Evolutionary conservation across 2,329 filamentous ascomycete species (phyloP).

Genomic region (Epichloe typhina): DNA sequence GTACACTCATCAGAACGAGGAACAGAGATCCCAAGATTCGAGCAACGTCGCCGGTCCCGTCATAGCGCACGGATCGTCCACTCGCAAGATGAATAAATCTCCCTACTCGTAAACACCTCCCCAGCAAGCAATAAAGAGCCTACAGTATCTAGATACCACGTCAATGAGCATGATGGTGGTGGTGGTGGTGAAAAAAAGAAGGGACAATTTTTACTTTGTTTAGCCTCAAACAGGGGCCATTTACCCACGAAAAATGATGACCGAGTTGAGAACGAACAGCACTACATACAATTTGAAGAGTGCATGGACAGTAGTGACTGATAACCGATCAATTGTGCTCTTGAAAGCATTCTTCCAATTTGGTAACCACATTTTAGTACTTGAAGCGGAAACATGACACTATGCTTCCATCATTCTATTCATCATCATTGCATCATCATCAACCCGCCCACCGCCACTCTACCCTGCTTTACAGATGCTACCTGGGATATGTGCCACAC

Average conservation of each 20-base stretch:
- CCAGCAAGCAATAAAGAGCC: too few relatives aligned
- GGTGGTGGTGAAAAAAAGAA: too few relatives aligned
- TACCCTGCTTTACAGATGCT: background rate
- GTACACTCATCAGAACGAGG: background rate
- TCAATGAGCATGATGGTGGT: too few relatives aligned
- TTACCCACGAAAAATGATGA: too few relatives aligned
- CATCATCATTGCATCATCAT: background rate
- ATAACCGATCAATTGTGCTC: too few relatives aligned
- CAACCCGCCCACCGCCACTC: background rate
- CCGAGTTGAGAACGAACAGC: too few relatives aligned
- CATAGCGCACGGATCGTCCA: conserved; percentile 5
- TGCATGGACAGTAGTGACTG: too few relatives aligned
- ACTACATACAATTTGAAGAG: too few relatives aligned
- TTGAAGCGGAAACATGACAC: too few relatives aligned
- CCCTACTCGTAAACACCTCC: background rate
- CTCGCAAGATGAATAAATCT: background rate
- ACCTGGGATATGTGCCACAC: background rate
- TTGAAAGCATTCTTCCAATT: background rate
- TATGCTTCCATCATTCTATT: background rate
- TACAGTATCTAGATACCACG: too few relatives aligned
- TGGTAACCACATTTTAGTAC: background rate
- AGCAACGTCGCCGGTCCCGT: background rate
- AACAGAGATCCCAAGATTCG: background rate
- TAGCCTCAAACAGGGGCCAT: too few relatives aligned
- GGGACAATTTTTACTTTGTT: too few relatives aligned